These are phyloP conservation scores for Fusarium oligoseptatum DNA, from an alignment of 2,329 filamentous ascomycete species.

Conservation along the genomic window DNA sequence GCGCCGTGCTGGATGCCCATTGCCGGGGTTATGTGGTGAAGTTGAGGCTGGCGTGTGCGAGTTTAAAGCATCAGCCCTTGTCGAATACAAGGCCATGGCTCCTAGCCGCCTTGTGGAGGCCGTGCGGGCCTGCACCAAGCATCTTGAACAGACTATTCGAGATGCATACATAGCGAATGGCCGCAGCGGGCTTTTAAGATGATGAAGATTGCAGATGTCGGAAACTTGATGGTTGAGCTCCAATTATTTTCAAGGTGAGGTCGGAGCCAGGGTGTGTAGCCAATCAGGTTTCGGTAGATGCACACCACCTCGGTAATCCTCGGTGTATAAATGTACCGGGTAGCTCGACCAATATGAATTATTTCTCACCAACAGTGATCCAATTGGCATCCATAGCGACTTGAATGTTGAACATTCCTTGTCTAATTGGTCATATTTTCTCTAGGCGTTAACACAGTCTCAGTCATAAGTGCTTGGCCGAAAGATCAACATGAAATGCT, in stretches of 20 bases:
- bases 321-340: constrained; percentile 25
- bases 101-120: constrained; percentile 35
- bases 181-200: constrained; percentile 13
- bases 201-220: constrained; percentile 16
- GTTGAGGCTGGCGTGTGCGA: constrained; percentile 14
- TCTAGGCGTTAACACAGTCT: neutral
- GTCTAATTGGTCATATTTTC: neutral
- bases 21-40: constrained; percentile 11
- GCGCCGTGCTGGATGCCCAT: constrained; percentile 8
- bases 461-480: neutral
- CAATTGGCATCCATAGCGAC: neutral
- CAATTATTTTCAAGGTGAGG: constrained; percentile 43
- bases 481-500: neutral
- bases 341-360: neutral
- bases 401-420: neutral
- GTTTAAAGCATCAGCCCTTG: constrained; percentile 32
- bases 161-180: constrained; percentile 51
- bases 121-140: constrained; percentile 47
- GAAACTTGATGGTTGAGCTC: constrained; percentile 20
- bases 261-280: constrained; percentile 25
- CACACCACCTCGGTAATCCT: constrained; percentile 31
- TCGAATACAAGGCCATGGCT: constrained; percentile 42
- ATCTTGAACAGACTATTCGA: constrained; percentile 53
- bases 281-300: constrained; percentile 29
- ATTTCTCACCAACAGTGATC: neutral